These are phyloP conservation scores for Filosporella fistucella DNA, from an alignment of 495 filamentous ascomycete species.

Conservation along the genomic window DNA sequence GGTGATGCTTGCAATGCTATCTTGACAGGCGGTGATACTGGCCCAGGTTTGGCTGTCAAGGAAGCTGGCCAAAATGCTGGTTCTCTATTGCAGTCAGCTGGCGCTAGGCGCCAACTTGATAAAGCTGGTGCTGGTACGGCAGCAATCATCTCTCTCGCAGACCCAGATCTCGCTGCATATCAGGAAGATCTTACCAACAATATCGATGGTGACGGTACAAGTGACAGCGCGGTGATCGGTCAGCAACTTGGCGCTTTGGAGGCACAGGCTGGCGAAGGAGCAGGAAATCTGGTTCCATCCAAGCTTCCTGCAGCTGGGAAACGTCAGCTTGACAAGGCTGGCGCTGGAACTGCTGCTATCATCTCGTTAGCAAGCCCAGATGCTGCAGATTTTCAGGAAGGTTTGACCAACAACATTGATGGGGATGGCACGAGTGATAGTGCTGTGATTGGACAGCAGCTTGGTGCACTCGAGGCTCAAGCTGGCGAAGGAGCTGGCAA, in stretches of 20 bases:
- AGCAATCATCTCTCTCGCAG: not conserved
- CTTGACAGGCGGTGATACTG: slow-evolving; percentile 4
- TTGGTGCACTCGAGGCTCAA: slow-evolving; percentile 5
- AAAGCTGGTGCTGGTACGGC: slow-evolving; percentile 8
- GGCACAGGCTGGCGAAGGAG: slow-evolving; percentile 4
- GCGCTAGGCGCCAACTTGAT: slow-evolving; percentile 10
- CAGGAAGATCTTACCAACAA: slow-evolving; percentile 4
- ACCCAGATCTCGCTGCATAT: slow-evolving; percentile 4
- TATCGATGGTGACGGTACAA: slow-evolving; percentile 5
- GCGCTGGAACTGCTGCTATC: slow-evolving; percentile 2
- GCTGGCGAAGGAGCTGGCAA: slow-evolving; percentile 8
- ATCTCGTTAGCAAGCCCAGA: not conserved
- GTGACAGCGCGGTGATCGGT: slow-evolving; percentile 1
- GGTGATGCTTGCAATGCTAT: slow-evolving; percentile 3
- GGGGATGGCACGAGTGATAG: slow-evolving; percentile 7
- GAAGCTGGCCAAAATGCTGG: slow-evolving; percentile 4
- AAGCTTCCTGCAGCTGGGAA: not conserved
- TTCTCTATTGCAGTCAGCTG: slow-evolving; percentile 1
- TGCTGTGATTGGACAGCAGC: slow-evolving; percentile 4
- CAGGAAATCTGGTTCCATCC: slow-evolving; percentile 9
- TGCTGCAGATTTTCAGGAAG: not conserved
- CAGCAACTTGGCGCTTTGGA: slow-evolving; percentile 1
- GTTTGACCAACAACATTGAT: slow-evolving; percentile 4
- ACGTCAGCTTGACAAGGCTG: not conserved
- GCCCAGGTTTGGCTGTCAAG: not conserved